These are phyloP conservation scores for Populus trichocarpa DNA, from an alignment of 441 rosid genomes.

Conservation along the genomic window DNA sequence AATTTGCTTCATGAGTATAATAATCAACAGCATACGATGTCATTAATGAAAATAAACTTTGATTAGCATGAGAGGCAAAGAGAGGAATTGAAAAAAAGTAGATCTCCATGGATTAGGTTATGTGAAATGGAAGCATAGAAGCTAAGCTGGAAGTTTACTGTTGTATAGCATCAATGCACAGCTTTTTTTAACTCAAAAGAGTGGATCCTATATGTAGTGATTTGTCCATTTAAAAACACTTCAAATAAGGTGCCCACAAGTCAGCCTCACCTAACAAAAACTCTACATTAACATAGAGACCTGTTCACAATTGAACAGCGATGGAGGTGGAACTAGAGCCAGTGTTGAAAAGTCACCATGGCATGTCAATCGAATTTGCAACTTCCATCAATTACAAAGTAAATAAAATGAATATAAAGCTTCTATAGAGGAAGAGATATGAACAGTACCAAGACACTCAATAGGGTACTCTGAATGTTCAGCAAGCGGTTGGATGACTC, in stretches of 20 bases:
- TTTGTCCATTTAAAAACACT: neutral
- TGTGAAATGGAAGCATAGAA: neutral
- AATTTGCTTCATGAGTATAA: neutral
- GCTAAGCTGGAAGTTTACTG: neutral
- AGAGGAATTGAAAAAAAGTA: neutral
- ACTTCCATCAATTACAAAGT: neutral
- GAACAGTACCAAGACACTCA: constrained; percentile 71
- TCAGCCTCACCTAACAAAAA: neutral
- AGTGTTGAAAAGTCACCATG: neutral
- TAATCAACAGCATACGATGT: neutral
- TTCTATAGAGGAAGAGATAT: neutral
- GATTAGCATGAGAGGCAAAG: neutral
- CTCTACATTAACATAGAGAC: neutral
- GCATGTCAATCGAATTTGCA: neutral
- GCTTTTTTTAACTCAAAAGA: neutral
- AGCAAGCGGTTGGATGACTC: constrained; percentile 87
- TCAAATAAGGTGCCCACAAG: neutral
- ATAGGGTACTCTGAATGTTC: constrained; percentile 83
- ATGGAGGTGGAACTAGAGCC: neutral
- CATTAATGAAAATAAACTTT: too few species aligned
- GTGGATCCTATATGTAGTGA: neutral
- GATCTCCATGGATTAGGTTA: neutral
- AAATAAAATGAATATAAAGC: constrained; percentile 1
- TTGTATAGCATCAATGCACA: neutral
- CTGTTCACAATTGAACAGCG: neutral